Conservation (phyloP, 2,329 filamentous ascomycete genomes). For the Colletotrichum kahawae region DNA sequence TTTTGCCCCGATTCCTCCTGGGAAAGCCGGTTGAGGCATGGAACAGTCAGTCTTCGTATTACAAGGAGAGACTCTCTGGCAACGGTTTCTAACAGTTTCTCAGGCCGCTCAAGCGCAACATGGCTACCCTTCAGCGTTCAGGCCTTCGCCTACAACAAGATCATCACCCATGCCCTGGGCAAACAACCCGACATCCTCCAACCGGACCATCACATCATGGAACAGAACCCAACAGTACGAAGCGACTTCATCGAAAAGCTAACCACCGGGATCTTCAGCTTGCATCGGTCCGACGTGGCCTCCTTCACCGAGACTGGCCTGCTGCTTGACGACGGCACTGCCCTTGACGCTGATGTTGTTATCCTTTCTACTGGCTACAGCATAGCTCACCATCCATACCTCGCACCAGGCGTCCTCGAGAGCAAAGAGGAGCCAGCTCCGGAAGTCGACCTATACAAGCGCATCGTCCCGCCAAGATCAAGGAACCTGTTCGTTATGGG, state of each 20-base stretch:
- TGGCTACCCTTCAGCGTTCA: constrained; percentile 30
- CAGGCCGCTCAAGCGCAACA: constrained; percentile 32
- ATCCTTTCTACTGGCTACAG: constrained; percentile 55
- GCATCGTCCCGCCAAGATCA: constrained; percentile 33
- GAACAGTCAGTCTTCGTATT: constrained; percentile 32
- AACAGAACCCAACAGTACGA: constrained; percentile 36
- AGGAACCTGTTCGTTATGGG: constrained; percentile 38
- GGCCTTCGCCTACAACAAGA: constrained; percentile 33
- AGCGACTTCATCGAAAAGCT: constrained; percentile 37
- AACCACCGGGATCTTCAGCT: constrained; percentile 31
- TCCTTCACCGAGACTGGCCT: constrained; percentile 34
- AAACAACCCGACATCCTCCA: constrained; percentile 32
- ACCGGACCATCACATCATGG: constrained; percentile 37
- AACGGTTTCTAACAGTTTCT: not conserved
- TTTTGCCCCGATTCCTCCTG: constrained; percentile 40
- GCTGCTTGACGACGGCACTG: constrained; percentile 44
- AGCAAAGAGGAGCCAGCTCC: constrained; percentile 24
- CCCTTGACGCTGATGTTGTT: constrained; percentile 48
- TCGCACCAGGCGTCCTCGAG: constrained; percentile 29
- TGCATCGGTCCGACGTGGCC: constrained; percentile 35
- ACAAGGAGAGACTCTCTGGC: not conserved
- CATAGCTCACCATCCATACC: constrained; percentile 26
- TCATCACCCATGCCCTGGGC: constrained; percentile 35
- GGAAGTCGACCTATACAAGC: constrained; percentile 35
- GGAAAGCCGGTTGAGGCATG: constrained; percentile 39